Conservation (phyloP, 2,329 filamentous ascomycete genomes). For the Trichophaea hybrida region DNA sequence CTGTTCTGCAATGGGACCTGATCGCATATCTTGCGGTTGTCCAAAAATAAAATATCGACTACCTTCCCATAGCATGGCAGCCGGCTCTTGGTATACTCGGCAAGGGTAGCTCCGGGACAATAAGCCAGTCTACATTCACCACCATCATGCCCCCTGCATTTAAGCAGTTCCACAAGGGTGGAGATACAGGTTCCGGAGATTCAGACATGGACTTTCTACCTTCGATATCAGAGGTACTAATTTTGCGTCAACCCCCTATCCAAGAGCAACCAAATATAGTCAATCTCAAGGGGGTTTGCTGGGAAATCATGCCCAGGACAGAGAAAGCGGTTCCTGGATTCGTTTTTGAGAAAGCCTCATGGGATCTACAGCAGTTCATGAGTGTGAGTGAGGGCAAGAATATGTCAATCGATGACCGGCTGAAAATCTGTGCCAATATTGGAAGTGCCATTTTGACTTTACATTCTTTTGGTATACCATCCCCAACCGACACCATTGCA, state of each 20-base stretch:
- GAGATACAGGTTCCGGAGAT: neutral
- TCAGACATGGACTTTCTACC: neutral
- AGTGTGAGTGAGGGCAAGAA: neutral
- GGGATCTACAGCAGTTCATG: slow-evolving; percentile 1
- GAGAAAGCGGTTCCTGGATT: neutral
- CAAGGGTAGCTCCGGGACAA: slow-evolving; percentile 11
- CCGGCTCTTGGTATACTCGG: slow-evolving; percentile 10
- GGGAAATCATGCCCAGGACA: slow-evolving; percentile 1
- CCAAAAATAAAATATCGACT: slow-evolving; percentile 15
- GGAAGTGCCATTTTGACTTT: slow-evolving; percentile 17
- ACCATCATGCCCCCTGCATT: slow-evolving; percentile 20
- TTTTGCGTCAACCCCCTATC: slow-evolving; percentile 12
- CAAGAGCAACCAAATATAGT: slow-evolving; percentile 14
- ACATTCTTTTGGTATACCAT: too few species aligned
- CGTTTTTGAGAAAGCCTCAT: slow-evolving; percentile 4
- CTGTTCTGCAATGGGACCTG: slow-evolving; percentile 7
- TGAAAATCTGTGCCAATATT: slow-evolving; percentile 19
- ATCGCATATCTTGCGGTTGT: slow-evolving; percentile 16
- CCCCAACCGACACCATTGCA: too few species aligned
- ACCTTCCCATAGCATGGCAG: slow-evolving; percentile 24
- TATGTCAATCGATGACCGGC: slow-evolving; percentile 8
- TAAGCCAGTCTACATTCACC: slow-evolving; percentile 16
- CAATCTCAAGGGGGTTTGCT: slow-evolving; percentile 17
- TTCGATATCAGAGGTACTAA: slow-evolving; percentile 7
- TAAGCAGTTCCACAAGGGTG: slow-evolving; percentile 15